phyloP scores from a whole-genome alignment of 805 yeast species.

The Saturnispora dispora region DNA sequence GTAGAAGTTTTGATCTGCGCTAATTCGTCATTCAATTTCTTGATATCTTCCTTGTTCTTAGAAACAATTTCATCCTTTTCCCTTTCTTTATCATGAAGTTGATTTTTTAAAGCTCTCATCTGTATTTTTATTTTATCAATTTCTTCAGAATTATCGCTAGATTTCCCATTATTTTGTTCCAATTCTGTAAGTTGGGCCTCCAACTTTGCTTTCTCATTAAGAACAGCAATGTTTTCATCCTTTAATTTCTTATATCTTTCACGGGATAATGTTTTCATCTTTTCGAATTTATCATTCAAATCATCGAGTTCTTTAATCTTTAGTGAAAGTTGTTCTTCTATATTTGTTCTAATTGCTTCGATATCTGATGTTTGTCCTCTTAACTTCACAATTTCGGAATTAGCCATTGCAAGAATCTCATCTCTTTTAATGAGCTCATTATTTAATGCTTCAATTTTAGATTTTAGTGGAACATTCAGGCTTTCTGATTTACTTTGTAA shows the following conservation, averaged over 20 bases:
- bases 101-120: constrained; percentile 11
- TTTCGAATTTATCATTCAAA: constrained; percentile 20
- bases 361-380: constrained; percentile 33
- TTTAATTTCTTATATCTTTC: constrained; percentile 24
- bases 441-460: constrained; percentile 14
- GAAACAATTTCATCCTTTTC: constrained; percentile 3
- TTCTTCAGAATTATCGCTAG: constrained; percentile 10
- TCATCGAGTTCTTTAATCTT: constrained; percentile 12
- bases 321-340: not conserved
- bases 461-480: constrained; percentile 12
- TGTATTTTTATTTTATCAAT: constrained; percentile 16
- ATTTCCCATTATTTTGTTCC: constrained; percentile 9
- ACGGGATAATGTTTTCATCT: constrained; percentile 25
- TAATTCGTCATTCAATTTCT: constrained; percentile 2
- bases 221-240: constrained; percentile 16
- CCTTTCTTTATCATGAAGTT: constrained; percentile 11
- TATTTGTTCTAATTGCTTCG: constrained; percentile 28
- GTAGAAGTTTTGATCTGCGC: not conserved
- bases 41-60: constrained; percentile 2
- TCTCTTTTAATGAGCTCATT: constrained; percentile 36
- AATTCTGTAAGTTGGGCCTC: constrained; percentile 17
- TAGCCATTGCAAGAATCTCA: constrained; percentile 37
- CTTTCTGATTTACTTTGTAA: constrained; percentile 14
- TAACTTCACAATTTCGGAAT: constrained; percentile 54
- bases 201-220: constrained; percentile 10